Conservation (phyloP, 2,329 filamentous ascomycete genomes). For the Elsinoe fawcettii region DNA sequence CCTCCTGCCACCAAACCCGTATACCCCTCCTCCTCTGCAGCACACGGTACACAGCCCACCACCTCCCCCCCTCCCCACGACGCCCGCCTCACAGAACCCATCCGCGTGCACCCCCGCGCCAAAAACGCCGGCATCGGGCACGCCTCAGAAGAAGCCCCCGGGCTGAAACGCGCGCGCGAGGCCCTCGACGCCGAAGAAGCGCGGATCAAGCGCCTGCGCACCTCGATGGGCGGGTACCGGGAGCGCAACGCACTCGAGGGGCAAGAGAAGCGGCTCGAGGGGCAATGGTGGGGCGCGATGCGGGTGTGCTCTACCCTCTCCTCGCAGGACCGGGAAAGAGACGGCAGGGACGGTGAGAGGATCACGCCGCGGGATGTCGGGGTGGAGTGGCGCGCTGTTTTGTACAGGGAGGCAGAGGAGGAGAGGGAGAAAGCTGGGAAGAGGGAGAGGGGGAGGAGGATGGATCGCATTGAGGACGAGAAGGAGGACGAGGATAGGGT, state of each 20-base stretch:
- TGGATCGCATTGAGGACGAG: constrained; percentile 54
- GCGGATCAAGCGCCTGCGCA: constrained; percentile 53
- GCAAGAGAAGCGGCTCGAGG: constrained; percentile 61
- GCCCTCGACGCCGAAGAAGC: constrained; percentile 45
- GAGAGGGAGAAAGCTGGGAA: constrained; percentile 17
- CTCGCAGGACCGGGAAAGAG: constrained; percentile 41
- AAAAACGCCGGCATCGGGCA: constrained; percentile 76
- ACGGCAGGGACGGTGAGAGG: constrained; percentile 18
- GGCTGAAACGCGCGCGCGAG: constrained; percentile 47
- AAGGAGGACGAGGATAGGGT: constrained; percentile 43
- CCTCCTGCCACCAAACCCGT: too few relatives aligned
- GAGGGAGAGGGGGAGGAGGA: constrained; percentile 30
- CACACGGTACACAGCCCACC: too few relatives aligned
- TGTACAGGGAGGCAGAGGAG: constrained; percentile 6
- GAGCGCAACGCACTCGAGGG: constrained; percentile 63
- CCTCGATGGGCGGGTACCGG: constrained; percentile 63
- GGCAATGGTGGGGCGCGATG: constrained; percentile 68
- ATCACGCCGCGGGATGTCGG: constrained; percentile 21
- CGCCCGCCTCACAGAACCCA: constrained; percentile 56
- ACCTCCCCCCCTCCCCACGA: too few relatives aligned
- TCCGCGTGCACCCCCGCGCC: constrained; percentile 68
- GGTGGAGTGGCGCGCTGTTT: constrained; percentile 18
- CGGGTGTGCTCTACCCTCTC: constrained; percentile 73
- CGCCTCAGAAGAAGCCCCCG: constrained; percentile 67
- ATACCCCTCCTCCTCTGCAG: too few relatives aligned